Conservation (phyloP, 2,329 filamentous ascomycete genomes). For the Stagonosporopsis rhizophila region DNA sequence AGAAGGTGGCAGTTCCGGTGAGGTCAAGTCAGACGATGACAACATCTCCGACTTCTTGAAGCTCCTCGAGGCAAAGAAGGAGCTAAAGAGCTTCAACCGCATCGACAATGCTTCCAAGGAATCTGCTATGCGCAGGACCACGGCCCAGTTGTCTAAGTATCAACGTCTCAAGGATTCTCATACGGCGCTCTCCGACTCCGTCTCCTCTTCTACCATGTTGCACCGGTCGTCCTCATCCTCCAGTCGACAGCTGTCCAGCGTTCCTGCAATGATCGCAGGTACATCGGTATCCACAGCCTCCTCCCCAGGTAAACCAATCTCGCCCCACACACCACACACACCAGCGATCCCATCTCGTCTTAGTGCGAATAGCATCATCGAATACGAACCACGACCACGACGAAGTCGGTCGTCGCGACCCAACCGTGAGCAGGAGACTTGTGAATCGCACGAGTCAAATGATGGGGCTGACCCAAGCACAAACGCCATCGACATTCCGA, state of each 20-base stretch:
- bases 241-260: conserved; percentile 73
- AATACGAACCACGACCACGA: conserved; percentile 60
- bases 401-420: conserved; percentile 43
- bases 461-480: conserved; percentile 57
- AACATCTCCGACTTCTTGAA: conserved; percentile 95
- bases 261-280: conserved; percentile 66
- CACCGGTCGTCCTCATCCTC: conserved; percentile 82
- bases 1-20: conserved; percentile 68
- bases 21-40: conserved; percentile 81
- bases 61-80: conserved; percentile 84
- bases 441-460: conserved; percentile 35
- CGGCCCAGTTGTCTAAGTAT: conserved; percentile 82
- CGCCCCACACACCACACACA: conserved; percentile 88
- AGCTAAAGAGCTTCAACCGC: conserved; percentile 79
- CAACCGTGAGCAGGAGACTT: conserved; percentile 39
- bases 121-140: conserved; percentile 75
- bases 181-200: conserved; percentile 86
- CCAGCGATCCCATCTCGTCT: conserved; percentile 93
- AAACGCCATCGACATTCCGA: conserved; percentile 75
- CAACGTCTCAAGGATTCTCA: conserved; percentile 90
- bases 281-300: conserved; percentile 84
- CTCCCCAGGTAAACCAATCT: conserved; percentile 86
- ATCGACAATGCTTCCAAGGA: conserved; percentile 66
- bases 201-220: conserved; percentile 86
- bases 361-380: conserved; percentile 85